Conservation (phyloP, 1,139 yeast species). For the Kodamaea arcana region DNA sequence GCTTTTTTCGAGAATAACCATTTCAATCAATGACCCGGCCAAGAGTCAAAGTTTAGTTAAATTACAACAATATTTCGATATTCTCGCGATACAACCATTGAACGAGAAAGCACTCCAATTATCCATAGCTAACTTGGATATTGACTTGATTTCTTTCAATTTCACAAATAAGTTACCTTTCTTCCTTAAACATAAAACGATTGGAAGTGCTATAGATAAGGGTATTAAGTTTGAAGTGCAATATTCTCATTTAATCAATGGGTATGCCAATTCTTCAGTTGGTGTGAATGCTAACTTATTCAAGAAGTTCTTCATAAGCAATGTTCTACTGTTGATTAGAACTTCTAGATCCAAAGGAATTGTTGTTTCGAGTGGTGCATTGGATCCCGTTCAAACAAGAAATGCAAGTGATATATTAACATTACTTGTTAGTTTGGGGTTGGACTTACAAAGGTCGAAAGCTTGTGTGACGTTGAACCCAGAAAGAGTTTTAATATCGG, state of each 20-base stretch:
- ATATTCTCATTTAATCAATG: slow-evolving; percentile 53
- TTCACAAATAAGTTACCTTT: slow-evolving; percentile 65
- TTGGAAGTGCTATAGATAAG: slow-evolving; percentile 76
- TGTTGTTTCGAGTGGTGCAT: slow-evolving; percentile 74
- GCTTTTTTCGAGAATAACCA: slow-evolving; percentile 69
- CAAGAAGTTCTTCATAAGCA: slow-evolving; percentile 62
- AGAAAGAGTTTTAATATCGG: slow-evolving; percentile 61
- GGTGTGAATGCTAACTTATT: slow-evolving; percentile 23
- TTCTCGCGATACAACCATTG: slow-evolving; percentile 76
- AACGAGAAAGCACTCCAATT: slow-evolving; percentile 76
- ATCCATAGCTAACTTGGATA: slow-evolving; percentile 67
- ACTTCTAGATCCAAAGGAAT: slow-evolving; percentile 80
- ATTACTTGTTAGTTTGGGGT: slow-evolving; percentile 65
- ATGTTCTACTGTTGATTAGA: slow-evolving; percentile 72
- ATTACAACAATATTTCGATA: slow-evolving; percentile 63
- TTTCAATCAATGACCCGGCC: slow-evolving; percentile 72
- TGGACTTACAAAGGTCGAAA: slow-evolving; percentile 58
- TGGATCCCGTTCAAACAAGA: slow-evolving; percentile 54
- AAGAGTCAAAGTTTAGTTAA: slow-evolving; percentile 69
- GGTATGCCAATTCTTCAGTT: slow-evolving; percentile 22
- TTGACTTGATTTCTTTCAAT: slow-evolving; percentile 76
- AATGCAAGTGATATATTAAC: slow-evolving; percentile 66
- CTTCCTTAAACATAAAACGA: slow-evolving; percentile 75
- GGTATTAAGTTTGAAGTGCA: slow-evolving; percentile 82
- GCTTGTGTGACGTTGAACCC: slow-evolving; percentile 59